Evolutionary conservation across 176 grass and related monocot species (phyloP), one percentile per base, ranked within the genome.

Genomic region (Avena insularis): DNA sequence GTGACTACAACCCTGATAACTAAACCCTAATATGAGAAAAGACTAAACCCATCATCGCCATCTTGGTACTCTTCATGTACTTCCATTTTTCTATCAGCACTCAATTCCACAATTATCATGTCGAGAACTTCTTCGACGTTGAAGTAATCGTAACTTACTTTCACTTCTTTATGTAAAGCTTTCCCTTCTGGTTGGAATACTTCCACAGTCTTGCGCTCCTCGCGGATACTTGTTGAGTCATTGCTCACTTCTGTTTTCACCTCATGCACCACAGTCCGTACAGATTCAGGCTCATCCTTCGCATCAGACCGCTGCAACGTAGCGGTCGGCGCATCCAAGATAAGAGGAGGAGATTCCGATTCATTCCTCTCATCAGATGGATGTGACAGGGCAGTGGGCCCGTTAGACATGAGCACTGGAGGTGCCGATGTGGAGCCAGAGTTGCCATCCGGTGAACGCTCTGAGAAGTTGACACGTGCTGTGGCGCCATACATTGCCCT

Each of bases 401-500:
- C 84, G 31, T 71, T 69, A 79, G 62, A 71, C 40, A 50, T 70
- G 23, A 35, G 72, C 55, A 82, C 57, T 3, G 83, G 82, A 86
- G 87, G 86, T 4, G 86, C 78, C 25, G 83, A 64, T 2, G 86
- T 86, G 78, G 72, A 88, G 25, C 72, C 90, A 78, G 86, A 85
- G 35, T 73, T 86, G 47, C 64, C 67, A 50, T 86, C 89, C 19
- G 17, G 23, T 46, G 56, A 81, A 53, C 36, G 56, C 11, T 84
- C 88, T 0, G 92, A 78, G 15, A 96, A 91, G 71, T 99, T 99
- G 68, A 96, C 82, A 21, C 89, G 90, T 40, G 97, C 93, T 40
- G 62, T 69, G 5, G 79, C 5, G 4, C 97, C 97, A 64, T 99
- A 96, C 97, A 99, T 94, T 4, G 94, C 92, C 90, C 81, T 93